phyloP scores from a whole-genome alignment of 805 yeast species.

The Pichia californica region DNA sequence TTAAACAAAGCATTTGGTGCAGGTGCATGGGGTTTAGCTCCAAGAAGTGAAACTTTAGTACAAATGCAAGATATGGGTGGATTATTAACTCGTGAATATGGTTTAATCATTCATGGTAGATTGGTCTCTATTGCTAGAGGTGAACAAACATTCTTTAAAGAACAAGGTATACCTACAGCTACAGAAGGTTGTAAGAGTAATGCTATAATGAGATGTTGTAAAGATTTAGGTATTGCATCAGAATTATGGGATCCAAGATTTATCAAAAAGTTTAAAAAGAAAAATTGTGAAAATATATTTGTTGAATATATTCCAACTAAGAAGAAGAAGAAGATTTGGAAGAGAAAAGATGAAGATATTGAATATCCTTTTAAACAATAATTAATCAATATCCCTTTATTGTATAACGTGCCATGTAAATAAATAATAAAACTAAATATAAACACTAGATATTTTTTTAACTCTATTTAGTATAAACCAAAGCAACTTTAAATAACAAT shows the following conservation, averaged over 20 bases:
- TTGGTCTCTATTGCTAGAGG: constrained; percentile 91
- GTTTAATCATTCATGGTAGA: constrained; percentile 78
- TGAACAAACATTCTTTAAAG: constrained; percentile 87
- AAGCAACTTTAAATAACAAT: too few relatives aligned
- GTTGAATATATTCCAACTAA: constrained; percentile 79
- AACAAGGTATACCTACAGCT: constrained; percentile 86
- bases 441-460: too few relatives aligned
- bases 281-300: constrained; percentile 71
- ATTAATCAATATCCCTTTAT: too few relatives aligned
- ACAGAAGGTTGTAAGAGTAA: constrained; percentile 96
- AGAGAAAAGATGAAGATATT: constrained; percentile 71
- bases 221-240: constrained; percentile 93
- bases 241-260: constrained; percentile 97
- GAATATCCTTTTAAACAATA: constrained; percentile 75
- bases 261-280: constrained; percentile 59
- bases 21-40: constrained; percentile 98
- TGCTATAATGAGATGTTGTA: constrained; percentile 96
- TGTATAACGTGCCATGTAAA: too few relatives aligned
- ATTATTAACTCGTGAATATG: constrained; percentile 81
- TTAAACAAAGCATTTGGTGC: constrained; percentile 92
- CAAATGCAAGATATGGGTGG: constrained; percentile 33
- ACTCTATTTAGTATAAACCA: too few relatives aligned
- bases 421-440: too few relatives aligned
- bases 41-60: constrained; percentile 77
- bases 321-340: constrained; percentile 89